Base-by-base conservation (phyloP, 106 monocot species). In the Agapanthus africanus region DNA sequence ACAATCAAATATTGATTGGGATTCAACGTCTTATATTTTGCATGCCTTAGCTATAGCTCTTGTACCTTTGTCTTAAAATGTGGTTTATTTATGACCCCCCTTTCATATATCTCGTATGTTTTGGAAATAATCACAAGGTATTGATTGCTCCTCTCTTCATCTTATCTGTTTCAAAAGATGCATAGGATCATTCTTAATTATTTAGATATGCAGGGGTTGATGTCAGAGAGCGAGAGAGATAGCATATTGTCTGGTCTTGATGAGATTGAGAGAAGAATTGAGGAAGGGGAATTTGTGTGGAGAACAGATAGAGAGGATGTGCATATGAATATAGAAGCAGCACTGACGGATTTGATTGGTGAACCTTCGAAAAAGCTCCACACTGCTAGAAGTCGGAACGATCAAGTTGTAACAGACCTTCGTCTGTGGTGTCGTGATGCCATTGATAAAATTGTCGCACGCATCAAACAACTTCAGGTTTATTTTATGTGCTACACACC, bases 261-360 rank as follows among this genome's bases (percentile, higher is more conserved):
- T 65, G 84, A 84, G 40, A 97, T 97, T 61, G 82, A 92, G 73
- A 82, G 70, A 52, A 73, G 33, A 33, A 92, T 97, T 65, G 82
- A 92, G 25, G 79, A 68, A 11, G 92, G 89, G 6, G 77, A 84
- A 25, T 97, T 97, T 54, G 74, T 79, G 34, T 97, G 97, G 97
- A 84, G 89, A 69, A 75, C 54, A 40, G 97, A 97, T 26, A 82
- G 88, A 74, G 91, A 97, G 76, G 97, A 97, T 74, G 97, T 97
- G 26, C 97, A 97, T 67, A 97, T 97, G 97, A 97, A 97, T 61
- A 97, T 97, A 51, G 97, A 97, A 75, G 97, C 97, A 61, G 86
- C 84, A 46, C 79, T 97, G 6, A 97, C 81, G 13, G 92, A 92
- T 37, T 67, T 87, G 73, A 85, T 97, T 33, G 97, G 97, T 44